phyloP scores from a whole-genome alignment of 495 filamentous ascomycete species.

The Chlorociboria aeruginascens region DNA sequence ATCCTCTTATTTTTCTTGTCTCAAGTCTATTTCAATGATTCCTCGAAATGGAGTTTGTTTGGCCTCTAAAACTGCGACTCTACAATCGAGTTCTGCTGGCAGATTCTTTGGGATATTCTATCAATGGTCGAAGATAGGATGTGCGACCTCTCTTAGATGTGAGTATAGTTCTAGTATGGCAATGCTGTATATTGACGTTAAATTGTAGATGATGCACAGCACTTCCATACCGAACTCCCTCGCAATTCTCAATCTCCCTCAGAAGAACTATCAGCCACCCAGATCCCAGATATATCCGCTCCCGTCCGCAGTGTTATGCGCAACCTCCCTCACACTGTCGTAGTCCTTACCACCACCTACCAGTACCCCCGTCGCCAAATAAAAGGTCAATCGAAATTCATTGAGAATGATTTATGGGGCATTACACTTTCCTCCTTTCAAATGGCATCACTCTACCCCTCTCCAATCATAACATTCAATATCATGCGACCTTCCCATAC shows the following conservation, averaged over 20 bases:
- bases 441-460: conserved; percentile 48
- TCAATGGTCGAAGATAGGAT: neutral
- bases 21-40: neutral
- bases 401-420: conserved; percentile 22
- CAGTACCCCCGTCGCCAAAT: neutral
- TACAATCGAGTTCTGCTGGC: neutral
- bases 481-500: conserved; percentile 63
- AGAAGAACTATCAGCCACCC: neutral
- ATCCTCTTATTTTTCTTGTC: no score
- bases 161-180: neutral
- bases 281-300: conserved; percentile 2
- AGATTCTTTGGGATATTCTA: conserved; percentile 1
- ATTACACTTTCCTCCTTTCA: conserved; percentile 82
- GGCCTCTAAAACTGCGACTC: neutral
- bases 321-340: conserved; percentile 57
- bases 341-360: conserved; percentile 46
- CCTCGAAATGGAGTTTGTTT: neutral
- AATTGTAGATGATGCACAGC: neutral
- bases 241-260: neutral
- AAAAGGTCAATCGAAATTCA: neutral
- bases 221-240: neutral
- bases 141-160: neutral
- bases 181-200: neutral
- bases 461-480: conserved; percentile 69
- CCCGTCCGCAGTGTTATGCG: conserved; percentile 55